Conservation (phyloP, 2,329 filamentous ascomycete genomes). For the Chrysoporthe austroafricana region DNA sequence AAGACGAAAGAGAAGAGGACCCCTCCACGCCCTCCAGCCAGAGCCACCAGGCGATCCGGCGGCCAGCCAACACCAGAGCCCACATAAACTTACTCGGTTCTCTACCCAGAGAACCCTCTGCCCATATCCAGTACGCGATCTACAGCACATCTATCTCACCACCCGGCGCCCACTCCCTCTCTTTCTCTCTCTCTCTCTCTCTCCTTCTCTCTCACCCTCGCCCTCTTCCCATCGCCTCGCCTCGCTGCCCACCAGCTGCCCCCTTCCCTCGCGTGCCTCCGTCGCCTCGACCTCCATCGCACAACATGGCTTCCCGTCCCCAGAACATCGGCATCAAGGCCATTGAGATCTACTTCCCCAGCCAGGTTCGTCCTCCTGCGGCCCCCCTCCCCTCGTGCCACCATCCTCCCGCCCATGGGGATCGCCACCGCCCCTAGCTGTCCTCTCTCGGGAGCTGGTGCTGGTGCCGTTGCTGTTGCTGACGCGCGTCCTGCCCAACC, state of each 20-base stretch:
- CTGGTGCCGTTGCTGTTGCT: conserved; percentile 4
- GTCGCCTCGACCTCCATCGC: neutral
- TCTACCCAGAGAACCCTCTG: too few species aligned
- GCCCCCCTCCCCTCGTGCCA: neutral
- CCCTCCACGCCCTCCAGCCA: too few species aligned
- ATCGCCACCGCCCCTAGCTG: neutral
- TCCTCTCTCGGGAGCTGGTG: too few species aligned
- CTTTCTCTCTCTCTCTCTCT: conserved; percentile 1
- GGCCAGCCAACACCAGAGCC: too few species aligned
- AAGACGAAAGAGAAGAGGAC: too few species aligned
- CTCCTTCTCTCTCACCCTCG: neutral
- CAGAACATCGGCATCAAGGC: conserved; percentile 92
- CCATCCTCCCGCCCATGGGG: neutral
- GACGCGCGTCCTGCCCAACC: conserved; percentile 1
- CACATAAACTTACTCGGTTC: too few species aligned
- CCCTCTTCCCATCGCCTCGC: conserved; percentile 13
- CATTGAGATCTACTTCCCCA: conserved; percentile 88
- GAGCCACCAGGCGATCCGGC: too few species aligned
- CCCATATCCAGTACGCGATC: too few species aligned
- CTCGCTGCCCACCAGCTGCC: conserved; percentile 14
- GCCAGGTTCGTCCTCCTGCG: conserved; percentile 65
- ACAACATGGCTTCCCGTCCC: conserved; percentile 72
- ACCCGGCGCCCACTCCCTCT: too few species aligned
- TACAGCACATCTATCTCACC: too few species aligned
- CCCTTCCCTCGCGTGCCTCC: neutral